phyloP scores from a whole-genome alignment of 2,329 filamentous ascomycete species.

The Colletotrichum lindemuthianum region DNA sequence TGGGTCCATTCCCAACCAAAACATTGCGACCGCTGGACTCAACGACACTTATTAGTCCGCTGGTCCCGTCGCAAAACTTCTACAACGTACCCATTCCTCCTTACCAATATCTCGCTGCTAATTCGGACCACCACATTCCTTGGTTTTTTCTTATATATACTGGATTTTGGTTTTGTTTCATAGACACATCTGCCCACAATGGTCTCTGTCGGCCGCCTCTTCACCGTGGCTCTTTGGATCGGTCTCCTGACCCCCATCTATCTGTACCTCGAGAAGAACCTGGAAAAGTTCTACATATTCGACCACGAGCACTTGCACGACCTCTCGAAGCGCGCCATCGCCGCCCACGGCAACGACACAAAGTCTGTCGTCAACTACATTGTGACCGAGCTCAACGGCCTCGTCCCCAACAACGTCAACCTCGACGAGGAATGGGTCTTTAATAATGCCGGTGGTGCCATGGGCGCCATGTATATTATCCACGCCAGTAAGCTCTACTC shows the following conservation, averaged over 20 bases:
- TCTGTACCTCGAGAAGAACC: constrained; percentile 67
- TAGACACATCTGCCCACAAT: constrained; percentile 16
- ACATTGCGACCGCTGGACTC: constrained; percentile 25
- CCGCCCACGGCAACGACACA: constrained; percentile 79
- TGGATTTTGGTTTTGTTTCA: neutral
- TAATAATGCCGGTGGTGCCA: constrained; percentile 90
- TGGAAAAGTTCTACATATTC: constrained; percentile 80
- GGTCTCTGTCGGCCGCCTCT: constrained; percentile 50
- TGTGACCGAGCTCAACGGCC: constrained; percentile 70
- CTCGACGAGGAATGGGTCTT: constrained; percentile 86
- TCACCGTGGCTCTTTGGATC: constrained; percentile 62
- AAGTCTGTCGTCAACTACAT: constrained; percentile 75
- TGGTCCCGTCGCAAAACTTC: constrained; percentile 6
- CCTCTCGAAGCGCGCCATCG: constrained; percentile 73
- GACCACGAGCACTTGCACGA: constrained; percentile 73
- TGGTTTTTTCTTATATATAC: constrained; percentile 3
- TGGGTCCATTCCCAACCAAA: constrained; percentile 33
- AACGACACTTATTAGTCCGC: constrained; percentile 17
- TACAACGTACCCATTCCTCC: neutral
- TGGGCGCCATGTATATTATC: constrained; percentile 92
- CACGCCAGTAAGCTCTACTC: constrained; percentile 75
- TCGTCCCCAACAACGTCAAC: constrained; percentile 68
- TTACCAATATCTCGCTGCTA: neutral
- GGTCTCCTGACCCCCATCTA: constrained; percentile 64
- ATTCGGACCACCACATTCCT: constrained; percentile 22